These are phyloP conservation scores for Paraleonurus japonicus DNA, from an alignment of 257 asterid genomes.

Conservation along the genomic window DNA sequence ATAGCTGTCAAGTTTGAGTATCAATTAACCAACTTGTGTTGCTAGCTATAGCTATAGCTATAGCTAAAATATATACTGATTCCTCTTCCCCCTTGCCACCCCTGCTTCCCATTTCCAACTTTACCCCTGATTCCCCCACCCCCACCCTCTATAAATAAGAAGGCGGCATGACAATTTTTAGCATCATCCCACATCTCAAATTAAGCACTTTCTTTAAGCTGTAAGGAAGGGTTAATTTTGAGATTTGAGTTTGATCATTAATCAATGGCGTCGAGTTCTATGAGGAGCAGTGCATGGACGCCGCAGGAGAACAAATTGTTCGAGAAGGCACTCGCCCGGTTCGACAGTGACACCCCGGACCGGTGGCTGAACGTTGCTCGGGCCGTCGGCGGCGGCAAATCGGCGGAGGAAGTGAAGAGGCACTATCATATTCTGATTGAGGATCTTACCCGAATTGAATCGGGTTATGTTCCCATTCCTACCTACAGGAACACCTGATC, in stretches of 20 bases:
- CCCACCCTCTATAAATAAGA: conserved; percentile 23
- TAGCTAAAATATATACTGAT: background rate
- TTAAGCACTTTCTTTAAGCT: background rate
- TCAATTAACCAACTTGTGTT: background rate
- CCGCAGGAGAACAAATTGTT: conserved; percentile 70
- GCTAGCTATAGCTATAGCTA: too few species aligned
- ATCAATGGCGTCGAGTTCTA: background rate
- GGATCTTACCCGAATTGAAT: conserved; percentile 69
- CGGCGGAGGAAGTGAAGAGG: conserved; percentile 61
- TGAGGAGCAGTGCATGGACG: conserved; percentile 39
- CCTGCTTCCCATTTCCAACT: background rate
- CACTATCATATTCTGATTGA: conserved; percentile 70
- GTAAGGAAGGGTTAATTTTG: too few species aligned
- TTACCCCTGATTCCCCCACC: background rate
- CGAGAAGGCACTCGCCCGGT: conserved; percentile 69
- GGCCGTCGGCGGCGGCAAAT: conserved; percentile 70
- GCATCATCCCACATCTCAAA: conserved; percentile 16
- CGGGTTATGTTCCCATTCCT: conserved; percentile 51
- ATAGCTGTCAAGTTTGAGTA: too few species aligned
- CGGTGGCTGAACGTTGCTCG: conserved; percentile 78
- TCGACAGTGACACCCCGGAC: conserved; percentile 68
- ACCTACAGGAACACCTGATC: background rate
- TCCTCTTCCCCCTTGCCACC: background rate
- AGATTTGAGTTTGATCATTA: background rate
- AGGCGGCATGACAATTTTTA: background rate